Percentiles rank a stretch among this genome's conserved stretches.
phyloP scores from a whole-genome alignment of 2,329 filamentous ascomycete genomes.

The Colletotrichum salicis region DNA sequence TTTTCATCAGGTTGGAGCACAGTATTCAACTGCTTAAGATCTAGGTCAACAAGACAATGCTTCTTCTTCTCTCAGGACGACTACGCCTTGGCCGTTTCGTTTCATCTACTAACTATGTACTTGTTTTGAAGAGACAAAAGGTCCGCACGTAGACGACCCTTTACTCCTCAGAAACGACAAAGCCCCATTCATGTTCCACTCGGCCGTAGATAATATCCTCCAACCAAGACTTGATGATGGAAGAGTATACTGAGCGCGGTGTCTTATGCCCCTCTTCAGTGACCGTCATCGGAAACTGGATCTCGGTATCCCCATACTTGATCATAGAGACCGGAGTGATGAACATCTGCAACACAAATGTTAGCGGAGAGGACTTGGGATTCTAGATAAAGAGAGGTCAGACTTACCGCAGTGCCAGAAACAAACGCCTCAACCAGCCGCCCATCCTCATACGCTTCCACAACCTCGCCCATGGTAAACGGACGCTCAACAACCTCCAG shows the following conservation, averaged over 20 bases:
- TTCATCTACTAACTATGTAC: neutral
- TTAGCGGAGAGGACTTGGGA: conserved; percentile 26
- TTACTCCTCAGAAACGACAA: conserved; percentile 68
- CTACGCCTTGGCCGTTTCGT: neutral
- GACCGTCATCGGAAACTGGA: conserved; percentile 67
- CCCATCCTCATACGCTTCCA: conserved; percentile 77
- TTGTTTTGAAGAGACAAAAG: neutral
- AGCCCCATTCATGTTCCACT: conserved; percentile 74
- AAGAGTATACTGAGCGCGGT: conserved; percentile 55
- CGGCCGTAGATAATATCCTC: conserved; percentile 80
- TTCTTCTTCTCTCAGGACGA: no score
- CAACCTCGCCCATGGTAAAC: conserved; percentile 84
- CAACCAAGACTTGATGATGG: conserved; percentile 73
- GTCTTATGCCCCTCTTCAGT: conserved; percentile 49
- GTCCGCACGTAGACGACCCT: conserved; percentile 38
- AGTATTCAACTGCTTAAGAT: no score
- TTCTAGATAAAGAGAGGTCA: neutral
- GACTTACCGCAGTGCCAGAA: conserved; percentile 82
- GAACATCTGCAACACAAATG: conserved; percentile 65
- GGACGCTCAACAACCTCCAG: conserved; percentile 76
- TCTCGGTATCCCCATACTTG: conserved; percentile 71
- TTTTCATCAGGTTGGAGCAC: no score
- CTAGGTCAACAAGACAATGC: no score
- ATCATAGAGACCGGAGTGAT: conserved; percentile 75
- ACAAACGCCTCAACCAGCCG: conserved; percentile 86